Percentiles rank a stretch among this genome's conserved stretches.
These are phyloP conservation scores for Gloeostereum incarnatum DNA, from an alignment of 768 basidiomycete genomes.

Conservation along the genomic window DNA sequence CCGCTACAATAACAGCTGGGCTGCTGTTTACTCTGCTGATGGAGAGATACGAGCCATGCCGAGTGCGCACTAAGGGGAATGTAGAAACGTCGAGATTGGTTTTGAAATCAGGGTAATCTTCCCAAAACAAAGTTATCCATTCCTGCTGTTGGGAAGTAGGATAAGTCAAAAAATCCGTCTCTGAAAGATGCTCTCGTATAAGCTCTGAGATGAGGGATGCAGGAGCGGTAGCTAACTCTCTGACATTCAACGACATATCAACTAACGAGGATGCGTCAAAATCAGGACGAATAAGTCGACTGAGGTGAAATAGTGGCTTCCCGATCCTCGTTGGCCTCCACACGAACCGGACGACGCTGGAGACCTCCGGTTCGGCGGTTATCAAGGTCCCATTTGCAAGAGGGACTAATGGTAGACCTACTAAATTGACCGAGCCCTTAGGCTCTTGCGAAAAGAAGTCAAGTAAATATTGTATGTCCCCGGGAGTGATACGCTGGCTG, in stretches of 20 bases:
- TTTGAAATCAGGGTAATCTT: constrained; percentile 11
- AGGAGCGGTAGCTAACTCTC: constrained; percentile 6
- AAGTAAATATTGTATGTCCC: constrained; percentile 16
- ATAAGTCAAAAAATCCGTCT: constrained; percentile 2
- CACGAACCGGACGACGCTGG: constrained; percentile 14
- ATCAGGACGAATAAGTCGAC: constrained; percentile 17
- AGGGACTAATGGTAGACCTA: constrained; percentile 24
- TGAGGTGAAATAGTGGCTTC: constrained; percentile 12
- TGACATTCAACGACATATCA: constrained; percentile 17
- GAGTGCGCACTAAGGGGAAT: no score
- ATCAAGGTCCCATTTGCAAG: constrained; percentile 23
- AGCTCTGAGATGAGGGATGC: constrained; percentile 12
- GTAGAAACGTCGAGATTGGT: no score
- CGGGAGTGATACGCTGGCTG: constrained; percentile 9
- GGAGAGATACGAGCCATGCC: no score
- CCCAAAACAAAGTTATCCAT: constrained; percentile 27
- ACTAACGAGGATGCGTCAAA: constrained; percentile 14
- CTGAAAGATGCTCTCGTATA: constrained; percentile 9
- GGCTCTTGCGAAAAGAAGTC: constrained; percentile 15
- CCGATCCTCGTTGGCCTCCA: constrained; percentile 13
- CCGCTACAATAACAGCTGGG: no score
- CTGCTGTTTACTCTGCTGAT: no score
- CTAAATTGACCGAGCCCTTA: constrained; percentile 9
- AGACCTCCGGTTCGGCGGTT: constrained; percentile 10
- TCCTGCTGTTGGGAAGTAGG: constrained; percentile 2